Conservation (phyloP, 164 flowering plant genomes). For the Stephania yunnanensis region DNA sequence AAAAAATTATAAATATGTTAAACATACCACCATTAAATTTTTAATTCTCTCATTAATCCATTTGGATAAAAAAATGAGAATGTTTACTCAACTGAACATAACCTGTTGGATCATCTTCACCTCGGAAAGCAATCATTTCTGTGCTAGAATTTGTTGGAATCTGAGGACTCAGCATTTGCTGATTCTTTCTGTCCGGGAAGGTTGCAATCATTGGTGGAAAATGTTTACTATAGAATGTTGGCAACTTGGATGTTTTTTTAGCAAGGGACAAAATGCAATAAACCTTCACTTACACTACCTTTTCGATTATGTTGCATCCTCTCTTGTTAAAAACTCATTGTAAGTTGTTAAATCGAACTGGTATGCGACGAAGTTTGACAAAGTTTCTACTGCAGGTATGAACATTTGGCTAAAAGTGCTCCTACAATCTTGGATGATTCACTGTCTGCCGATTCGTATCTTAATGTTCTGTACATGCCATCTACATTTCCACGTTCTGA, state of each 20-base stretch:
- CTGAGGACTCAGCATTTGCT: too few relatives aligned
- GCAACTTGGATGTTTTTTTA: neutral
- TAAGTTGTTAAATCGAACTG: neutral
- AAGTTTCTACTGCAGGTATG: constrained; percentile 56
- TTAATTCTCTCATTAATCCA: neutral
- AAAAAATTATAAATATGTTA: neutral
- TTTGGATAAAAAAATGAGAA: neutral
- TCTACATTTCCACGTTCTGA: constrained; percentile 98
- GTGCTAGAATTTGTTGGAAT: too few relatives aligned
- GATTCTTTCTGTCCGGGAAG: neutral
- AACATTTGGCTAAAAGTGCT: constrained; percentile 96
- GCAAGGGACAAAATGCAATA: neutral
- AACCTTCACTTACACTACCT: neutral
- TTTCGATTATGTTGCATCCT: neutral
- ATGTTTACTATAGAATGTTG: neutral
- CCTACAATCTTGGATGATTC: constrained; percentile 98
- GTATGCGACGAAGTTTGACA: constrained; percentile 2
- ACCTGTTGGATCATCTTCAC: neutral
- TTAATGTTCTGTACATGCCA: constrained; percentile 92
- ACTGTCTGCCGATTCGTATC: constrained; percentile 97
- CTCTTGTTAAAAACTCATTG: neutral
- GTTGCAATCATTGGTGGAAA: neutral
- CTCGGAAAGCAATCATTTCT: too few relatives aligned
- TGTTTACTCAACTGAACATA: neutral
- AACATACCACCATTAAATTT: neutral